Conservation (phyloP, 257 asterid genomes). For the Nyctanthes arbortristis region DNA sequence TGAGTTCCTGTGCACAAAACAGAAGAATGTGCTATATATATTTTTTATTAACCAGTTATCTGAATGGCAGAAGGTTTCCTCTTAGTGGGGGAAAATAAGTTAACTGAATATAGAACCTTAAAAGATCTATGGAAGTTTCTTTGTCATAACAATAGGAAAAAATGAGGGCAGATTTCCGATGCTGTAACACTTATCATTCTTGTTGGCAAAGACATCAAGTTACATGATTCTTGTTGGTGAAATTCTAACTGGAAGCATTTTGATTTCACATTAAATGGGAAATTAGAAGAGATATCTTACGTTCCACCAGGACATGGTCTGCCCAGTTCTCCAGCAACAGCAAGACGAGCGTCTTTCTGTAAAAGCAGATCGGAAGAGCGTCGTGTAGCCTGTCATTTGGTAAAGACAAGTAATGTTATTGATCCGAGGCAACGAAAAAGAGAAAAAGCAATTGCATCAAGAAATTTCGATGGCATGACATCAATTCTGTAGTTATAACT, state of each 20-base stretch:
- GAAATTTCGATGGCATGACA: not conserved
- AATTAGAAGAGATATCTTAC: constrained; percentile 42
- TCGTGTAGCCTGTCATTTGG: constrained; percentile 86
- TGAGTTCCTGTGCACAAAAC: too few relatives aligned
- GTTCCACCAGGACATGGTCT: constrained; percentile 81
- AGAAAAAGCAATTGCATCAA: not conserved
- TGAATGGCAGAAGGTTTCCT: too few relatives aligned
- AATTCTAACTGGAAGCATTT: constrained; percentile 13
- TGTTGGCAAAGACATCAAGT: too few relatives aligned
- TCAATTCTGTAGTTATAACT: constrained; percentile 8
- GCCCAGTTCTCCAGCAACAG: constrained; percentile 77
- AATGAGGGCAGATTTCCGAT: too few relatives aligned
- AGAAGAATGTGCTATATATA: too few relatives aligned
- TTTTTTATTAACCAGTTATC: too few relatives aligned
- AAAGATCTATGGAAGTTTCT: too few relatives aligned
- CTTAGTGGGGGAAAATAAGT: too few relatives aligned
- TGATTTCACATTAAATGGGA: constrained; percentile 1
- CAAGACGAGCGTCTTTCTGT: constrained; percentile 92
- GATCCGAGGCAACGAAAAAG: constrained; percentile 7
- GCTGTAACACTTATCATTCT: too few relatives aligned
- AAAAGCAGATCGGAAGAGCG: constrained; percentile 96
- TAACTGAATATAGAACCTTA: too few relatives aligned
- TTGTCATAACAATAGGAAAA: too few relatives aligned
- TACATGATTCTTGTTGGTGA: not conserved
- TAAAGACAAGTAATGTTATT: constrained; percentile 21